Conservation (phyloP, 768 basidiomycete species). For the Termitomyces sp. region DNA sequence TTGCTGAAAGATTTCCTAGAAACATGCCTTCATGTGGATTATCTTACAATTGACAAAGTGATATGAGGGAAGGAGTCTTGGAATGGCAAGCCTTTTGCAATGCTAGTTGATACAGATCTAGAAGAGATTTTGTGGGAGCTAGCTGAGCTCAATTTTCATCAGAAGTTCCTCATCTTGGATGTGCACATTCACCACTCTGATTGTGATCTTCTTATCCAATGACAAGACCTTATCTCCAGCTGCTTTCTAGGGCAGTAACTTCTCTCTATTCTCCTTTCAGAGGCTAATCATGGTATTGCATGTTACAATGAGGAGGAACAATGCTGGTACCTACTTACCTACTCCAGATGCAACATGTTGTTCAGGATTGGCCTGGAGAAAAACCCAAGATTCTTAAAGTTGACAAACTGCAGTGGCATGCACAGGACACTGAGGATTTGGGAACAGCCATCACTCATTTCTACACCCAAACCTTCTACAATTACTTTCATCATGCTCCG, state of each 20-base stretch:
- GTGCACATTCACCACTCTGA: not conserved
- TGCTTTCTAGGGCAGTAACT: slow-evolving; percentile 2
- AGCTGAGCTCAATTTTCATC: slow-evolving; percentile 15
- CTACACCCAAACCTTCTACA: slow-evolving; percentile 9
- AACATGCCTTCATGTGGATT: not conserved
- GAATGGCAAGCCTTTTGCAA: not conserved
- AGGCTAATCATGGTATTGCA: slow-evolving; percentile 10
- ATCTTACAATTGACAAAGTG: not conserved
- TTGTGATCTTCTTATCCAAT: not conserved
- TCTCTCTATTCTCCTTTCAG: not conserved
- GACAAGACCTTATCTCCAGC: slow-evolving; percentile 1
- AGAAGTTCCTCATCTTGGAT: slow-evolving; percentile 18
- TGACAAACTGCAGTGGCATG: not conserved
- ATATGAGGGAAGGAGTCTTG: not conserved
- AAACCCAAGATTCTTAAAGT: not conserved
- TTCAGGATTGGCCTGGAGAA: slow-evolving; percentile 3
- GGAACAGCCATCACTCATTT: not conserved
- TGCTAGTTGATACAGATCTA: not conserved
- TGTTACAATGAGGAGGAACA: not conserved
- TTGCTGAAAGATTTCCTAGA: slow-evolving; percentile 1
- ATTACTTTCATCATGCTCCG: slow-evolving; percentile 9
- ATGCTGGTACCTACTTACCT: not conserved
- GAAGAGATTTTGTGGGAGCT: slow-evolving; percentile 18
- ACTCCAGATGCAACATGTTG: not conserved
- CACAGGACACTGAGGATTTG: not conserved